phyloP scores from a whole-genome alignment of 345 rosid species.

The Gossypium sturtianum region DNA sequence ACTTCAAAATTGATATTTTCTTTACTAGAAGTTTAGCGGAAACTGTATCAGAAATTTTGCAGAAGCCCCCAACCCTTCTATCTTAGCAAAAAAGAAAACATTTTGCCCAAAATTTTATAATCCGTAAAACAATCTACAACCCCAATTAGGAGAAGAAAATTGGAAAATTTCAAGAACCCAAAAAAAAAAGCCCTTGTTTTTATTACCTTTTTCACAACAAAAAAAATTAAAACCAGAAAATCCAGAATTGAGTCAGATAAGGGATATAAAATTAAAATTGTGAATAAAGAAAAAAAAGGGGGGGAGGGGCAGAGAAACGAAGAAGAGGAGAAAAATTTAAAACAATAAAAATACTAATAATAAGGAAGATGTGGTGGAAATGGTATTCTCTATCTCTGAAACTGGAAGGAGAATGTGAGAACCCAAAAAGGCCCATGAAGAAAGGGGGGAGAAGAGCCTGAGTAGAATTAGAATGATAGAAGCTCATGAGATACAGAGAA shows the following conservation, averaged over 20 bases:
- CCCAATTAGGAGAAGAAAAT: not conserved
- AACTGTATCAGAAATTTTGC: not conserved
- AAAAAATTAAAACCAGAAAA: not conserved
- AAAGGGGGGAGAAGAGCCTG: slow-evolving; percentile 6
- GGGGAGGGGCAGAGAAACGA: not conserved
- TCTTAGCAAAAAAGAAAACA: not conserved
- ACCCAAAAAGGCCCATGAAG: slow-evolving; percentile 29
- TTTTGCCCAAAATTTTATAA: not conserved
- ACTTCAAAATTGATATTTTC: slow-evolving; percentile 9
- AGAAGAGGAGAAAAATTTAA: slow-evolving; percentile 1
- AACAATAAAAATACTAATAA: not conserved
- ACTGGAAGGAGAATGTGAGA: slow-evolving; percentile 13
- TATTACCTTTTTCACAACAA: not conserved
- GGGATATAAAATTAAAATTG: not conserved
- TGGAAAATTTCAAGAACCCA: slow-evolving; percentile 4
- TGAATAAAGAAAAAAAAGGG: not conserved
- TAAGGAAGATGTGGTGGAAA: not conserved
- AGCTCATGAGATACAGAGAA: slow-evolving; percentile 15
- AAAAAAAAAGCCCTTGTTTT: not conserved
- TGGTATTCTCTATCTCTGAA: slow-evolving; percentile 13
- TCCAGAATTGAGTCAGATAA: slow-evolving; percentile 4
- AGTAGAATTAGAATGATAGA: slow-evolving; percentile 6
- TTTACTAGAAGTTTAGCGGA: not conserved
- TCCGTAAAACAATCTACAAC: not conserved
- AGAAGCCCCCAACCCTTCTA: not conserved